Conservation (phyloP, 768 basidiomycete genomes). For the Amanita pseudoporphyria region DNA sequence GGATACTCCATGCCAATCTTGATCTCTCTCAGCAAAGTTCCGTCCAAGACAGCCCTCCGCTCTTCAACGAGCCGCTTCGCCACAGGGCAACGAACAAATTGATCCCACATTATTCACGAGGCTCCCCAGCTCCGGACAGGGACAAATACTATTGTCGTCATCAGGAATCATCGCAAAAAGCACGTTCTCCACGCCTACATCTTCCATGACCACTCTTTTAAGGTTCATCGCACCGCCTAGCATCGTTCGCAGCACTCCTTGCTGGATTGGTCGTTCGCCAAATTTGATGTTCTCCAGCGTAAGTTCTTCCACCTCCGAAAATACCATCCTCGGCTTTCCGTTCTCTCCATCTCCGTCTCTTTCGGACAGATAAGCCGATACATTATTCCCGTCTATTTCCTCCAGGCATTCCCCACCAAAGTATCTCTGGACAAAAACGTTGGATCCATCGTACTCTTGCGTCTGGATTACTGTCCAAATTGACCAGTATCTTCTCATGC, state of each 20-base stretch:
- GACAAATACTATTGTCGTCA: too few species aligned
- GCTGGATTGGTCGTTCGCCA: neutral
- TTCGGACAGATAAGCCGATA: constrained; percentile 14
- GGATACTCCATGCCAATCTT: neutral
- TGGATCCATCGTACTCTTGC: constrained; percentile 19
- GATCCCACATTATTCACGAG: neutral
- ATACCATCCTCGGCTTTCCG: neutral
- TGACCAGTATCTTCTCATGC: too few species aligned
- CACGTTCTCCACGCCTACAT: too few species aligned
- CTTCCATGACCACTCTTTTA: too few species aligned
- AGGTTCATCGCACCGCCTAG: neutral
- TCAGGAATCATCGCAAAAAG: too few species aligned
- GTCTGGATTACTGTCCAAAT: too few species aligned
- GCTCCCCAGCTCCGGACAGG: neutral
- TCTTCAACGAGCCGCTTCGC: neutral
- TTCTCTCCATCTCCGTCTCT: neutral
- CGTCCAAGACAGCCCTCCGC: neutral
- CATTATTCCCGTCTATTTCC: constrained; percentile 28
- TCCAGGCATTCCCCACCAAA: constrained; percentile 12
- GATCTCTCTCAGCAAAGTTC: neutral
- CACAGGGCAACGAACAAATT: neutral
- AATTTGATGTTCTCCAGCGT: neutral
- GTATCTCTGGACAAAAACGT: neutral
- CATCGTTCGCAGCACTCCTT: neutral
- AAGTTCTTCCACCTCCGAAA: neutral